Base-by-base conservation (phyloP, 2,329 filamentous ascomycete species). In the Rhynchosporium secalis region DNA sequence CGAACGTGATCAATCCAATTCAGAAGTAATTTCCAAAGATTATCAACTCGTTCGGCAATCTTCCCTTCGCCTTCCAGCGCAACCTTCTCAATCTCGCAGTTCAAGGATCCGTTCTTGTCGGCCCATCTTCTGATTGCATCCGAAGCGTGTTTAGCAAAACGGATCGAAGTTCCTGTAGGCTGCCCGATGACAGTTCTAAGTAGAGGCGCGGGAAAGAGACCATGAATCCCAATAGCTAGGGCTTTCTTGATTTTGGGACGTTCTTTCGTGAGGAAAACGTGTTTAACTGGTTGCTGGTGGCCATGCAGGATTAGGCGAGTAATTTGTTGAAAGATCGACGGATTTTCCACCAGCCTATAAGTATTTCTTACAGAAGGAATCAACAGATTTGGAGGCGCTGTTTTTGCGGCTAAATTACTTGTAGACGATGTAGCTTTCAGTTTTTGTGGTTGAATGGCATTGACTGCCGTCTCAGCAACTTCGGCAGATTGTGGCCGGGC, bases 1-100 rank as follows among this genome's bases (percentile, higher is more conserved):
- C 91, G 87, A 38, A 99, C 89, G 66, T 94, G 88, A 43, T 96
- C 92, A 67, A 97, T 91, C 91, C 92, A 96, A 75, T 97, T 97
- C 33, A 97, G 81, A 60, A 99, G 81, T 9, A 98, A 81, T 75
- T 94, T 96, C 95, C 95, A 99, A 6, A 99, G 78, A 45, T 96
- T 90, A 64, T 96, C 90, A 1, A 98, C 92, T 6, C 95, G 85
- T 66, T 98, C 93, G 2, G 84, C 84, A 52, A 99, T 95, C 74
- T 91, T 92, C 29, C 95, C 95, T 76, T 99, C 95, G 28, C 94
- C 94, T 77, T 99, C 95, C 0, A 99, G 82, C 0, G 94, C 92
- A 13, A 98, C 90, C 73, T 96, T 97, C 72, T 97, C 92, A 60
- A 99, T 91, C 69, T 96, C 89, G 65, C 84, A 87, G 65, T 92